Evolutionary conservation across 2,329 filamentous ascomycete genomes (phyloP), one percentile per base, ranked within the genome.

Genomic region (Phaeosphaeriaceae sp.): DNA sequence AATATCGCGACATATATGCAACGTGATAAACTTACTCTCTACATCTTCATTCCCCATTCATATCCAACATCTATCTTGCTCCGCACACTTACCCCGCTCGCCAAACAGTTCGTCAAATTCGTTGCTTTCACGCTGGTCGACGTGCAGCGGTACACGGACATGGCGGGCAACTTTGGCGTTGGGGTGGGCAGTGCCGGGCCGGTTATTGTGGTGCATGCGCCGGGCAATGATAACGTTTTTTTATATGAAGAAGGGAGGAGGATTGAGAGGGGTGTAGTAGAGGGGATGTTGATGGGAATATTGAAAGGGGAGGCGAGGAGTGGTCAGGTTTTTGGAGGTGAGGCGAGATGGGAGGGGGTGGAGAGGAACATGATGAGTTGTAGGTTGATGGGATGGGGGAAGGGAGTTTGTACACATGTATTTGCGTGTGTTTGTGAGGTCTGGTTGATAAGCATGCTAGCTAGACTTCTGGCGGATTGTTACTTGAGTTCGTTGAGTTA

Each of bases 201-300:
- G 2, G 52, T 49, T 2, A n/a, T 64, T 9, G 60, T 44, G 12
- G 46, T 63, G 13, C 62, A 65, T 49, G 60, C 60, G 6, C 58
- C 60, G 9, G 41, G 54, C 39, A 63, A 65, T 26, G 60, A 63
- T 35, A 36, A 65, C 21, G 42, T 62, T 13, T 65, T 65, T 46
- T 11, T 17, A 2, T 63, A 60, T 42, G 42, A 35, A 20, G 47
- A 56, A 37, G 54, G 54, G 18, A 60, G 43, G 42, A 43, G 33
- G 35, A 51, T 65, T 15, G 18, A 35, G 8, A 46, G 33, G 11
- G 4, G 5, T 1, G 30, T 16, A 2, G 54, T 60, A 9, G 62
- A 63, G 37, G 44, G 26, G 8, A 63, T 65, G 62, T 41, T 63
- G 44, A 55, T 36, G 20, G 59, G 50, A 3, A 61, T 65, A 26